Conservation (phyloP, 2,329 filamentous ascomycete genomes). For the Epichloe uncinata region DNA sequence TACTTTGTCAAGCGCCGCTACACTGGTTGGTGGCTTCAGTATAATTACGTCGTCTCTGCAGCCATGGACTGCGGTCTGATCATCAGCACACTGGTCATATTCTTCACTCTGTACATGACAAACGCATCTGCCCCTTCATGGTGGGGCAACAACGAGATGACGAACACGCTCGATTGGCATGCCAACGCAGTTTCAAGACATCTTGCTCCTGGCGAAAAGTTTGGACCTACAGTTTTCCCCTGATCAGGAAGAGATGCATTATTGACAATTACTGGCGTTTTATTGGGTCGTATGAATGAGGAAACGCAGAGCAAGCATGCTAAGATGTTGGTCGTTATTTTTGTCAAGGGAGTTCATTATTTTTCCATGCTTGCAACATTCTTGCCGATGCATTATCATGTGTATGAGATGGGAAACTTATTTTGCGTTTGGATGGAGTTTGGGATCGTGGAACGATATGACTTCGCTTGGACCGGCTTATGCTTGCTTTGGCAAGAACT, state of each 20-base stretch:
- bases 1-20: conserved; percentile 51
- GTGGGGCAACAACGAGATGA: conserved; percentile 43
- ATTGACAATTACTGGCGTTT: conserved; percentile 1
- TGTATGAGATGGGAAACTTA: not conserved
- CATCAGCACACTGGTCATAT: conserved; percentile 53
- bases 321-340: not conserved
- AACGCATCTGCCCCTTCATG: conserved; percentile 41
- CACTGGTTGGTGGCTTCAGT: conserved; percentile 63
- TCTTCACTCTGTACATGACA: conserved; percentile 53
- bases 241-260: conserved; percentile 1
- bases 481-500: not conserved
- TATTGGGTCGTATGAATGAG: conserved; percentile 1
- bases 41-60: conserved; percentile 64
- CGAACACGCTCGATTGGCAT: conserved; percentile 33
- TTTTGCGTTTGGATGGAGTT: conserved; percentile 7
- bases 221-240: conserved; percentile 30
- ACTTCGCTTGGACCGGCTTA: not conserved
- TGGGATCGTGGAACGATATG: conserved; percentile 1
- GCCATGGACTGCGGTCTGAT: conserved; percentile 57
- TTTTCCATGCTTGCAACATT: not conserved
- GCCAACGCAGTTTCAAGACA: conserved; percentile 29
- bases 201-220: conserved; percentile 30
- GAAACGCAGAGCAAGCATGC: not conserved
- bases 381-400: not conserved
- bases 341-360: not conserved